Evolutionary conservation across 148 eudicot species (phyloP), one percentile per base, ranked within the genome.

Genomic region (Limonium bicolor): DNA sequence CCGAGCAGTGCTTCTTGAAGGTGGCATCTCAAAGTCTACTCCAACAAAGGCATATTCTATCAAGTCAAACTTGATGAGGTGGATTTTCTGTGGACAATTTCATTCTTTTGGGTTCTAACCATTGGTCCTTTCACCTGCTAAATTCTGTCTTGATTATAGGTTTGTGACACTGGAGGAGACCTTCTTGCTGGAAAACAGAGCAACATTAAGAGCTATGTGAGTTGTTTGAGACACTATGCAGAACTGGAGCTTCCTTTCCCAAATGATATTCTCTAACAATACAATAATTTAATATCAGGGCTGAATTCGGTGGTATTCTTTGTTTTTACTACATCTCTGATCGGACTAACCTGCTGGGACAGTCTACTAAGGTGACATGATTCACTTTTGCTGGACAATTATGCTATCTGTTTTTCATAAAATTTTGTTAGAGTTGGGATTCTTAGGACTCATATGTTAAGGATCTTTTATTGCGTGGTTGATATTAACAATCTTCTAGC

Each of bases 141-240:
- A 24, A 14, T 41, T 14, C 44, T 25, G 51, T 21, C 30, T 59
- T 46, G 54, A 35, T 28, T 41, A 30, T 49, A 88, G 96, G 86
- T 88, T 88, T 74, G 50, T 88, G 50, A 59, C 83, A 17, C 69
- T 88, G 96, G 96, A 88, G 33, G 96, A 83, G 38, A 47, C 81
- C 2, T 88, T 83, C 69, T 63, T 83, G 69, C 68, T 77, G 40
- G 90, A 88, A 43, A 79, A 83, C 54, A 75, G 96, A 45, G 48
- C 56, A 60, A 63, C 74, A 34, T 67, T 88, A 54, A 82, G 96
- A 69, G 94, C 94, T 36, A 77, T 83, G 96, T 88, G 60, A 68
- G 86, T 62, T 35, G 13, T 35, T 3, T 35, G 19, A n/a, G 19
- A 42, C 48, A 18, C 46, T n/a, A n/a, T n/a, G n/a, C n/a, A n/a